Evolutionary conservation across 1,139 yeast species (phyloP).

Genomic region (Candida sp.): DNA sequence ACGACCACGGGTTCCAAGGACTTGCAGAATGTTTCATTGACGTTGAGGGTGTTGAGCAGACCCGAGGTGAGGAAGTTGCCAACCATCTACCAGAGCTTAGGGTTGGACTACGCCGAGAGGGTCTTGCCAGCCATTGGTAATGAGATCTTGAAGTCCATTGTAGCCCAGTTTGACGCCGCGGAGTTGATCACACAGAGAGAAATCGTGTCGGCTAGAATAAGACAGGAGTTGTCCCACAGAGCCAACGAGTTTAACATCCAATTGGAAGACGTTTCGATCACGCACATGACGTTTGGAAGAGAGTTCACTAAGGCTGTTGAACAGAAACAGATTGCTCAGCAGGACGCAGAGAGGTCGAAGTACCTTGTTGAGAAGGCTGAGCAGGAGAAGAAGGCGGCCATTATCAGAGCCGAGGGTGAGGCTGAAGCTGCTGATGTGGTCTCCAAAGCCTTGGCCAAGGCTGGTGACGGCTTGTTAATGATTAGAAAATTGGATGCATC

Average conservation of each 20-base stretch:
- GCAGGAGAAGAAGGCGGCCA: conserved; percentile 94
- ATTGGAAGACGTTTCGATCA: conserved; percentile 96
- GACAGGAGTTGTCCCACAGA: conserved; percentile 84
- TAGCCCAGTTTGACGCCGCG: conserved; percentile 98
- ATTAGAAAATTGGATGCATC: conserved; percentile 98
- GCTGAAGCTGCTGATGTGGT: conserved; percentile 98
- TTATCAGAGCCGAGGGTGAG: conserved; percentile 99
- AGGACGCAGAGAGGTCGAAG: conserved; percentile 98
- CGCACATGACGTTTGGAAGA: conserved; percentile 97
- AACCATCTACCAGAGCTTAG: conserved; percentile 85
- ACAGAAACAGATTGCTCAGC: conserved; percentile 99
- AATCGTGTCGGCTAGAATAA: conserved; percentile 87
- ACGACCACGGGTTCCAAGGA: conserved; percentile 98
- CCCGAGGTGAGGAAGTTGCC: conserved; percentile 91
- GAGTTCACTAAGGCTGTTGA: conserved; percentile 99
- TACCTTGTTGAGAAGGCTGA: conserved; percentile 96
- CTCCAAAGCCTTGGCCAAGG: conserved; percentile 90
- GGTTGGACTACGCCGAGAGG: conserved; percentile 96
- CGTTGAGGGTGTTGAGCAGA: conserved; percentile 91
- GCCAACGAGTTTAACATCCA: conserved; percentile 90
- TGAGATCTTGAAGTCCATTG: conserved; percentile 93
- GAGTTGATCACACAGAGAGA: conserved; percentile 98
- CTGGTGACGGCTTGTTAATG: conserved; percentile 95
- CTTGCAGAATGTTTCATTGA: conserved; percentile 92
- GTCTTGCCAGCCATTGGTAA: conserved; percentile 97